phyloP scores from a whole-genome alignment of 106 monocot species.

The Triglochin maritima region DNA sequence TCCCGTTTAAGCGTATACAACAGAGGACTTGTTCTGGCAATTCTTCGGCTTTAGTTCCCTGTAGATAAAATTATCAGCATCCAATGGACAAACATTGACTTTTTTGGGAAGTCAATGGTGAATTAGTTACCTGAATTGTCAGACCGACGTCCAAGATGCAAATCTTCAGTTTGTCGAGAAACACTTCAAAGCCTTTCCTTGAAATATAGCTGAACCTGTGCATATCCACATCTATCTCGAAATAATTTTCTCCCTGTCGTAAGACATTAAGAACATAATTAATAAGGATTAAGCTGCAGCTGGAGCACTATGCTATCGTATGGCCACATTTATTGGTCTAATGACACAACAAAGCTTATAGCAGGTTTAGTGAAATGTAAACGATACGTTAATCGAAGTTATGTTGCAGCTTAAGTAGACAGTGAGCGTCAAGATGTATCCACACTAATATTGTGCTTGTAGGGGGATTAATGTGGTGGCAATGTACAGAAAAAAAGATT shows the following conservation, averaged over 20 bases:
- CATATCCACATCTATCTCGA: slow-evolving; percentile 92
- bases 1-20: slow-evolving; percentile 66
- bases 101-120: too few species aligned
- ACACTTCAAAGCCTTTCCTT: slow-evolving; percentile 85
- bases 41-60: slow-evolving; percentile 87
- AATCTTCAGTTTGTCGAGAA: slow-evolving; percentile 70
- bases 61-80: neutral
- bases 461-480: neutral
- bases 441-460: neutral
- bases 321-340: too few species aligned
- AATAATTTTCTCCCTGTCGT: slow-evolving; percentile 68
- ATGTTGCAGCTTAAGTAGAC: too few species aligned
- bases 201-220: slow-evolving; percentile 94
- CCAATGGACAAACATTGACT: too few species aligned
- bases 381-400: too few species aligned
- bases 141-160: slow-evolving; percentile 77
- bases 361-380: too few species aligned
- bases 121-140: slow-evolving; percentile 64
- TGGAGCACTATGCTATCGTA: too few species aligned
- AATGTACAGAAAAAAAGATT: neutral
- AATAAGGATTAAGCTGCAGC: neutral
- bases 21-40: slow-evolving; percentile 77
- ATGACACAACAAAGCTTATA: too few species aligned
- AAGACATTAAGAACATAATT: neutral
- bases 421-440: too few species aligned